Conservation (phyloP, 805 yeast genomes). For the Starmerella stellata region DNA sequence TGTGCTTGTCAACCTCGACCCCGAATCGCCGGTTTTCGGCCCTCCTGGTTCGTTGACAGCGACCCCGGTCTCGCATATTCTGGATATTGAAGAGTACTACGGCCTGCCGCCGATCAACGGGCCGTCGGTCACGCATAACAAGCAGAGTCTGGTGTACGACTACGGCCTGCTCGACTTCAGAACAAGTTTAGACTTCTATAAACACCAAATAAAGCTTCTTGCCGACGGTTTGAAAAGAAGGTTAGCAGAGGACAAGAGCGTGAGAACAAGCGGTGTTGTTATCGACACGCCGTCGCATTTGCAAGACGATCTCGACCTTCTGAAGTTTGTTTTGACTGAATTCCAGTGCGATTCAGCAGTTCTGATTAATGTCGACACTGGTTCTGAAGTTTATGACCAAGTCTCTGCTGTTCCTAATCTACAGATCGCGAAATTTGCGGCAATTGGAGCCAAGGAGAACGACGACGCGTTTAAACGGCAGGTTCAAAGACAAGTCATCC, state of each 20-base stretch:
- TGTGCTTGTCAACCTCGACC: slow-evolving; percentile 60
- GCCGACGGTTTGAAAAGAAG: slow-evolving; percentile 32
- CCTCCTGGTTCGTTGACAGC: slow-evolving; percentile 77
- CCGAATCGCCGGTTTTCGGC: slow-evolving; percentile 48
- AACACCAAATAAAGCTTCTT: slow-evolving; percentile 31
- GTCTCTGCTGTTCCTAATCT: background rate
- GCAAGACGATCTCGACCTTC: background rate
- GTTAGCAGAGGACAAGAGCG: slow-evolving; percentile 31
- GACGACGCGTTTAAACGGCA: slow-evolving; percentile 45
- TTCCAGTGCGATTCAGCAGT: slow-evolving; percentile 19
- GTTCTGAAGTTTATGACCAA: slow-evolving; percentile 15
- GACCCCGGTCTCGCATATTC: slow-evolving; percentile 58
- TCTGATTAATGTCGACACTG: slow-evolving; percentile 60
- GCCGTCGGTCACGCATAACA: slow-evolving; percentile 38
- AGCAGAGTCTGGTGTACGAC: slow-evolving; percentile 70
- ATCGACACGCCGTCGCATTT: slow-evolving; percentile 52
- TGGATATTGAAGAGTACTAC: slow-evolving; percentile 62
- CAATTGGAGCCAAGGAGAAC: slow-evolving; percentile 49
- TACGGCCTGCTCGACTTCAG: slow-evolving; percentile 49
- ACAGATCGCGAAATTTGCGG: background rate
- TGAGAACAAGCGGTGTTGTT: slow-evolving; percentile 36
- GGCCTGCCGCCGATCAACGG: slow-evolving; percentile 57
- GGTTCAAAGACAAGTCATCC: slow-evolving; percentile 55
- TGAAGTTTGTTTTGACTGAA: background rate
- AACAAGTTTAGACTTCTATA: slow-evolving; percentile 42